Conservation (phyloP, 2,329 filamentous ascomycete genomes). For the Rutstroemia sydowiana region DNA sequence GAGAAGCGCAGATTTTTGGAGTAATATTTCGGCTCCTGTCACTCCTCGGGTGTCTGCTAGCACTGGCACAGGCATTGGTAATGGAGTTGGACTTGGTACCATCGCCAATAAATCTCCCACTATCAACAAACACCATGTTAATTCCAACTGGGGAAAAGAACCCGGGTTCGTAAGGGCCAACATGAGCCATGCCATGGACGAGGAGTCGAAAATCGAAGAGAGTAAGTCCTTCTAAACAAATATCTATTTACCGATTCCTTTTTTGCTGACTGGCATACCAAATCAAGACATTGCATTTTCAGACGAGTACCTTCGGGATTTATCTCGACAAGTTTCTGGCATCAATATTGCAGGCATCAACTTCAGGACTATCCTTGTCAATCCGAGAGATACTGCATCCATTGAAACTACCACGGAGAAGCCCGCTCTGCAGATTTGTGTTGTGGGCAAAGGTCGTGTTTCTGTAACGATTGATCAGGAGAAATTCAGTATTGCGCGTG, state of each 20-base stretch:
- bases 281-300: constrained; percentile 25
- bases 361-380: constrained; percentile 12
- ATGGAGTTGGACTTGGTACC: neutral
- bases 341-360: constrained; percentile 13
- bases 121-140: neutral
- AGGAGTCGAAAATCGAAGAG: constrained; percentile 15
- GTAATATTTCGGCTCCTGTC: neutral
- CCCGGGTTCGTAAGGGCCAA: constrained; percentile 14
- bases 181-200: neutral
- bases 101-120: too few species aligned
- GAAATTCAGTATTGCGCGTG: constrained; percentile 14
- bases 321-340: constrained; percentile 1
- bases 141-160: constrained; percentile 15
- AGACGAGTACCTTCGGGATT: constrained; percentile 11
- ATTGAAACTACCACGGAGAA: neutral
- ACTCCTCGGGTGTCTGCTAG: neutral
- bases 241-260: neutral
- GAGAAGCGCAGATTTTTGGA: neutral
- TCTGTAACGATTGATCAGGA: constrained; percentile 11
- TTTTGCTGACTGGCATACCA: neutral
- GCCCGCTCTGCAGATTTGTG: constrained; percentile 11
- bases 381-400: neutral
- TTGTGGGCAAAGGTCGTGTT: constrained; percentile 15
- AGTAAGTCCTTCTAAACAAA: constrained; percentile 18
- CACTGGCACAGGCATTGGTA: neutral